These are phyloP conservation scores for Spinacia oleracea DNA, from an alignment of 179 eudicot species.

Conservation along the genomic window DNA sequence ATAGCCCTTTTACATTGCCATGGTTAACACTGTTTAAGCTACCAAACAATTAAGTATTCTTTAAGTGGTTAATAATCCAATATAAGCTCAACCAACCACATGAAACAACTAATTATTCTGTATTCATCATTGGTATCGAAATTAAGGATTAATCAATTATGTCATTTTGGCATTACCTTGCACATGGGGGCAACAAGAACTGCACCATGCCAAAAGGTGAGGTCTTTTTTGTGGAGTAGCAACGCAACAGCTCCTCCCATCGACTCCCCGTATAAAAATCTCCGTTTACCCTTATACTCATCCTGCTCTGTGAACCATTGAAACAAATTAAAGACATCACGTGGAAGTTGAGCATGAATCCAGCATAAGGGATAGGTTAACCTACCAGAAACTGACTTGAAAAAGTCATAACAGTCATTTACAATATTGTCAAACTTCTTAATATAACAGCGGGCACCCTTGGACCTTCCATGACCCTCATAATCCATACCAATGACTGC, in stretches of 20 bases:
- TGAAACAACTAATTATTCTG: no score
- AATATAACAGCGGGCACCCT: slow-evolving; percentile 91
- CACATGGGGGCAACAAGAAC: slow-evolving; percentile 99
- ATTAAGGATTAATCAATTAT: no score
- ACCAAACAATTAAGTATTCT: neutral
- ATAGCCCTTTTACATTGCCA: neutral
- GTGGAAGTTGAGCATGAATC: slow-evolving; percentile 10
- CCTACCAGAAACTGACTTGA: slow-evolving; percentile 83
- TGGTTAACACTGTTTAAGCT: neutral
- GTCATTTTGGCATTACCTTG: slow-evolving; percentile 53
- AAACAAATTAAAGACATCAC: slow-evolving; percentile 13
- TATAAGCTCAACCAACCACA: neutral
- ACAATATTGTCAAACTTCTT: slow-evolving; percentile 77
- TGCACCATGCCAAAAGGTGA: slow-evolving; percentile 84
- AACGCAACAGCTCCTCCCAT: slow-evolving; percentile 99
- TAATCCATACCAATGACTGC: slow-evolving; percentile 91
- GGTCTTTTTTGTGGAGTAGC: slow-evolving; percentile 77
- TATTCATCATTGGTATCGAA: neutral
- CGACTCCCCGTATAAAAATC: slow-evolving; percentile 93
- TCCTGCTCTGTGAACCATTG: slow-evolving; percentile 50
- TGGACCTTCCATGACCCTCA: slow-evolving; percentile 91
- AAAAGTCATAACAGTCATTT: slow-evolving; percentile 67
- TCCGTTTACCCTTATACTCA: slow-evolving; percentile 64
- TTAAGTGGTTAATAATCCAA: no score
- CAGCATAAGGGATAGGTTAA: slow-evolving; percentile 15